Conservation (phyloP, 108 stramenopile genomes). For the Epithemia pelagica region DNA sequence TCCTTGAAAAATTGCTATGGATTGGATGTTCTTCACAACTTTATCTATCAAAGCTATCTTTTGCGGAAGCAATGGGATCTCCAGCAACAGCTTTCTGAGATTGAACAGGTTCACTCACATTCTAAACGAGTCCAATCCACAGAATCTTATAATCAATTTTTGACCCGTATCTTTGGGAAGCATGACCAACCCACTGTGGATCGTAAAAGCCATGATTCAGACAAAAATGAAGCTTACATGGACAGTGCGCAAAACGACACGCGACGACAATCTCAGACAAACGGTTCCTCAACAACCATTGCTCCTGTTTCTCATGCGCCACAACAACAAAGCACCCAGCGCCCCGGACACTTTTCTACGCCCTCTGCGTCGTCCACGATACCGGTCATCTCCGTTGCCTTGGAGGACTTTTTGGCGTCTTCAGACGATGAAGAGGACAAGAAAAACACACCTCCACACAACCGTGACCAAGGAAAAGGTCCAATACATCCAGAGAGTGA, state of each 20-base stretch:
- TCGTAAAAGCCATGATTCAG: not conserved
- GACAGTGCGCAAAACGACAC: not conserved
- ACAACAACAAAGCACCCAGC: not conserved
- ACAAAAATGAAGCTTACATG: not conserved
- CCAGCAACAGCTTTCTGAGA: constrained; percentile 15
- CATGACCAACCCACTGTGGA: not conserved
- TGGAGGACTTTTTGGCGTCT: constrained; percentile 47
- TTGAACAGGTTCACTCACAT: not conserved
- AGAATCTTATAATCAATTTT: not conserved
- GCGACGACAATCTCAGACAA: not conserved
- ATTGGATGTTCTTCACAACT: constrained; percentile 31
- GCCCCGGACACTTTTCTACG: not conserved
- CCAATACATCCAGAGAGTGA: not conserved
- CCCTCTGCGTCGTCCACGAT: not conserved
- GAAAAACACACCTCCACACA: not conserved
- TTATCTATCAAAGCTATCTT: constrained; percentile 47
- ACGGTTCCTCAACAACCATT: not conserved
- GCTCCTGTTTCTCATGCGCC: not conserved
- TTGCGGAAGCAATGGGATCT: constrained; percentile 22
- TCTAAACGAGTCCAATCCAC: not conserved
- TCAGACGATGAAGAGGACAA: constrained; percentile 14
- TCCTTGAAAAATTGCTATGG: constrained; percentile 45
- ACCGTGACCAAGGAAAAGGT: not conserved
- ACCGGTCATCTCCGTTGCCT: constrained; percentile 16
- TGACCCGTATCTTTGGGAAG: not conserved